Conservation (phyloP, 192 early-diverging fungal genomes). For the Diversispora epigaea region DNA sequence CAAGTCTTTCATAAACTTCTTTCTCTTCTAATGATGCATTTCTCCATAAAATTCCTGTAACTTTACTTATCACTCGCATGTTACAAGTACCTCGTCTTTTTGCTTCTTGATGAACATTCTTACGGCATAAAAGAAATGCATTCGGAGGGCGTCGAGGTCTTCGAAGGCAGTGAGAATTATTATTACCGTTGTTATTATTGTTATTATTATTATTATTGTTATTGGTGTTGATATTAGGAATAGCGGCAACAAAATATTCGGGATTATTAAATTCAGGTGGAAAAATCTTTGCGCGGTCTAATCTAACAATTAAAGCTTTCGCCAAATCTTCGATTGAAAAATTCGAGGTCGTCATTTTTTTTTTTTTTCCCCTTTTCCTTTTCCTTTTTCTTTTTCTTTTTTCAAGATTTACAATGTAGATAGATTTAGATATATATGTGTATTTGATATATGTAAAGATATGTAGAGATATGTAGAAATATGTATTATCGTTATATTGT, state of each 20-base stretch:
- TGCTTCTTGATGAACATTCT: constrained; percentile 12
- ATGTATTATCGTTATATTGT: too few species aligned
- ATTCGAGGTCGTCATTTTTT: not conserved
- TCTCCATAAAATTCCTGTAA: constrained; percentile 2
- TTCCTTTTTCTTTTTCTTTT: too few species aligned
- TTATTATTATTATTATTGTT: too few species aligned
- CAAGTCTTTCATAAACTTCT: constrained; percentile 4
- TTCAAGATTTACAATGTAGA: too few species aligned
- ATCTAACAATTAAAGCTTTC: not conserved
- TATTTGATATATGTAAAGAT: too few species aligned
- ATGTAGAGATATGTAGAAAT: too few species aligned
- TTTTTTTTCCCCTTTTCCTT: not conserved
- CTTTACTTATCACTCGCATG: constrained; percentile 18
- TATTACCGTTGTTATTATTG: not conserved
- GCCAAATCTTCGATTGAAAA: constrained; percentile 5
- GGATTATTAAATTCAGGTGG: constrained; percentile 6
- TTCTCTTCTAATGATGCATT: not conserved
- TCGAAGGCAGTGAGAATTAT: not conserved
- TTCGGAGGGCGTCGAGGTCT: not conserved
- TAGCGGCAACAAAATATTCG: not conserved
- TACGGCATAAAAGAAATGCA: constrained; percentile 7
- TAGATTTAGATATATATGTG: too few species aligned
- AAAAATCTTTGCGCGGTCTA: not conserved
- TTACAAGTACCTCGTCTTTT: not conserved
- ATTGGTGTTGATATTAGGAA: not conserved